Base-by-base conservation (phyloP, 345 rosid genomes). In the Capsella bursapastoris region DNA sequence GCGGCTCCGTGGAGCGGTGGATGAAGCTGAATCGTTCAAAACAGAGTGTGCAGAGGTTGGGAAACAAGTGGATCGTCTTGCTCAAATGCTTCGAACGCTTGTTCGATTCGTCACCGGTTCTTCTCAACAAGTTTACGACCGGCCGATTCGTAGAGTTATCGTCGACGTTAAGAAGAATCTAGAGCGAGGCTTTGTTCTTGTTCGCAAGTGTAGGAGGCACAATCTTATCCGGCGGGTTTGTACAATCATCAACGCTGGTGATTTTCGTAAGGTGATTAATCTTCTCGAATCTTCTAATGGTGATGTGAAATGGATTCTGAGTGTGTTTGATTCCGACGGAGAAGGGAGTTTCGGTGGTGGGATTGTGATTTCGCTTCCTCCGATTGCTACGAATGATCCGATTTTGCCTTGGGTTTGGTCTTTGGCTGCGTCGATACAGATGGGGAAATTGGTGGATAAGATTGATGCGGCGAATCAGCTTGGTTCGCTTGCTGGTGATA, bases 361-460 rank as follows among this genome's bases (percentile, higher is more conserved):
- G 12, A 86, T 88, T 13, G 84, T 70, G 40, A 80, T 87, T 52
- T 66, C 92, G 8, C 85, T 93, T 12, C 98, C 98, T 1, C 98
- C 98, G 1, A 88, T 91, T 28, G 96, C 95, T 0, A 86, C 91
- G 35, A 94, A 88, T 64, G 95, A 94, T 68, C 98, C 98, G 58
- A 90, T 94, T 50, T 81, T 94, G 10, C 85, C 97, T 3, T 93
- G 91, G 96, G 89, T 93, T 25, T 93, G 98, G 98, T 89, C 94
- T 5, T 84, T 80, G 52, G 82, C 88, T 4, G 89, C 94, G 0
- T 72, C 88, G 3, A 70, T 87, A 14, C 87, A 83, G 53, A 80
- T 84, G 88, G 90, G 90, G 0, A 82, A 79, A 31, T 64, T 79
- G 50, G 31, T 66, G 6, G 95, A 89, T n/a, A 86, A 86, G 15